These are phyloP conservation scores for Bonia amplexicaulis DNA, from an alignment of 176 grass and related monocot species.

Conservation along the genomic window DNA sequence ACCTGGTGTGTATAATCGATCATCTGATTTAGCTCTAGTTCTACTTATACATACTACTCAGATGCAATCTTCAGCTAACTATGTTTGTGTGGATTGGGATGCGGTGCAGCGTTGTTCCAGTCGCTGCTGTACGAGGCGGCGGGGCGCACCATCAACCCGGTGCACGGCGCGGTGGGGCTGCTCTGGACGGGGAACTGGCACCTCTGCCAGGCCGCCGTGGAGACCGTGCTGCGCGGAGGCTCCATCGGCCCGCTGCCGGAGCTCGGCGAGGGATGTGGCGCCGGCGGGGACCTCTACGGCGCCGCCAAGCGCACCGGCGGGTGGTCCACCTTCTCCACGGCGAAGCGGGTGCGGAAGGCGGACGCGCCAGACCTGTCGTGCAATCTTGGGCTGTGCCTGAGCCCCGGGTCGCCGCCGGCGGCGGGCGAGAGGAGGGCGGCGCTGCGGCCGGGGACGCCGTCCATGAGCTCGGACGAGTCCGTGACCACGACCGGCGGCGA, in stretches of 20 bases:
- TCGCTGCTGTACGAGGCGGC: slow-evolving; percentile 81
- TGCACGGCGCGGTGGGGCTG: slow-evolving; percentile 64
- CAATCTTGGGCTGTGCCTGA: slow-evolving; percentile 47
- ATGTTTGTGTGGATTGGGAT: background rate
- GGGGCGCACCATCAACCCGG: slow-evolving; percentile 78
- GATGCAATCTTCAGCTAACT: background rate
- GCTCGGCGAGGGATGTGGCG: background rate
- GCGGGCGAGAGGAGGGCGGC: background rate
- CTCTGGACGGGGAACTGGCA: slow-evolving; percentile 69
- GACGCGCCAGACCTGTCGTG: background rate
- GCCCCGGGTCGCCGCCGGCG: slow-evolving; percentile 14
- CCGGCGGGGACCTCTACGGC: slow-evolving; percentile 23
- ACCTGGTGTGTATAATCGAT: slow-evolving; percentile 37
- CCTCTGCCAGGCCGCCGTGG: slow-evolving; percentile 78
- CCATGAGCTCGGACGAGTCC: slow-evolving; percentile 64
- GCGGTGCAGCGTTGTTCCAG: slow-evolving; percentile 57
- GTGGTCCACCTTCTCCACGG: slow-evolving; percentile 52
- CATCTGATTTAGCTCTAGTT: background rate
- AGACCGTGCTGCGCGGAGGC: slow-evolving; percentile 71
- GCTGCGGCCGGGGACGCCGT: slow-evolving; percentile 56
- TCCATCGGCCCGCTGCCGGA: slow-evolving; percentile 49
- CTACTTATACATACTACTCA: background rate
- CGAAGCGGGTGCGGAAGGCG: slow-evolving; percentile 33
- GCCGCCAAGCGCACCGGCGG: slow-evolving; percentile 19
- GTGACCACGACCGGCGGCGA: slow-evolving; percentile 49